These are phyloP conservation scores for Cadophora gregata DNA, from an alignment of 2,329 filamentous ascomycete species.

Conservation along the genomic window DNA sequence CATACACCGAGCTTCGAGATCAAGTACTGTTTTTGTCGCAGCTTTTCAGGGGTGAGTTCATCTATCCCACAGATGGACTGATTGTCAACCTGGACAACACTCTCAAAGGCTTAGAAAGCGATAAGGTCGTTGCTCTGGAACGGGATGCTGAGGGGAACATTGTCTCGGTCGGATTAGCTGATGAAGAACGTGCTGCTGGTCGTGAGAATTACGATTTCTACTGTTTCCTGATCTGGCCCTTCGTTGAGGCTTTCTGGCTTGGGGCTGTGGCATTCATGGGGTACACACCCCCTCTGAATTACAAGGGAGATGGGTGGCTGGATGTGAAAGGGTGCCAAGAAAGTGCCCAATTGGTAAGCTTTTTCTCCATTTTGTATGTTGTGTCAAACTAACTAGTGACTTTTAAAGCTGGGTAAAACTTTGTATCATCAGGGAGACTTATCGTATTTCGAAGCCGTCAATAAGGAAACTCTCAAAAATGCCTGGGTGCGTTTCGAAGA, in stretches of 20 bases:
- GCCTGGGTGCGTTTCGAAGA: conserved; percentile 87
- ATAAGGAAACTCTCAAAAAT: conserved; percentile 97
- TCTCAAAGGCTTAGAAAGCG: conserved; percentile 75
- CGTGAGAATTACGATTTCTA: conserved; percentile 98
- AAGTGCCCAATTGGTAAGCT: conserved; percentile 77
- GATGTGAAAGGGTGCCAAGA: conserved; percentile 79
- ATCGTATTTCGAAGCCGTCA: conserved; percentile 96
- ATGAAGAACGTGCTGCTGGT: conserved; percentile 76
- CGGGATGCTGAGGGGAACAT: conserved; percentile 62
- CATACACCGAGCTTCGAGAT: conserved; percentile 72
- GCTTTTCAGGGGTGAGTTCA: conserved; percentile 95
- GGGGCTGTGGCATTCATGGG: conserved; percentile 88
- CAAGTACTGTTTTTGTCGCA: conserved; percentile 92
- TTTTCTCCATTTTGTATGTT: not conserved
- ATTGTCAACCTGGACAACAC: conserved; percentile 82
- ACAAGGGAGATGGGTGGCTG: conserved; percentile 73
- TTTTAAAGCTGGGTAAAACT: conserved; percentile 90
- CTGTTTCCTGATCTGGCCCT: conserved; percentile 98
- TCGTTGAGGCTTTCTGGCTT: conserved; percentile 93
- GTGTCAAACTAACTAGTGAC: conserved; percentile 33
- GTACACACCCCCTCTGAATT: conserved; percentile 71
- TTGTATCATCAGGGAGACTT: conserved; percentile 97
- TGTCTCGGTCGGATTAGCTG: conserved; percentile 74
- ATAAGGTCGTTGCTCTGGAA: conserved; percentile 75
- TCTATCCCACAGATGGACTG: conserved; percentile 89